phyloP scores from a whole-genome alignment of 2,329 filamentous ascomycete species.

The Macroventuria anomochaeta region DNA sequence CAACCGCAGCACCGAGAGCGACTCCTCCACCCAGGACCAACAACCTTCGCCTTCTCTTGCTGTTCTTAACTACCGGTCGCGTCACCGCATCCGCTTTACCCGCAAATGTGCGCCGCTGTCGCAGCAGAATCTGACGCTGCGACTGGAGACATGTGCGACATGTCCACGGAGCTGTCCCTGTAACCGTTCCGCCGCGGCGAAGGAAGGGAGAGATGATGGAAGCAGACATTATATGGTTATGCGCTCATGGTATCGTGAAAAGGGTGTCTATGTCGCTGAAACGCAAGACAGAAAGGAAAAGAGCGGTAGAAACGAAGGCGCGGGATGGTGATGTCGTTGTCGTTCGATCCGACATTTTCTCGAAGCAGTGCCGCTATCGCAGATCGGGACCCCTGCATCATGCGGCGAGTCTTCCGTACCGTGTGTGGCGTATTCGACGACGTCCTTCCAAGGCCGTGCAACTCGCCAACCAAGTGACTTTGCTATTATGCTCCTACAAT shows the following conservation, averaged over 20 bases:
- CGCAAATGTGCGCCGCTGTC: conserved; percentile 23
- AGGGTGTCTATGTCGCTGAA: background rate
- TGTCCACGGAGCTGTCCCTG: conserved; percentile 46
- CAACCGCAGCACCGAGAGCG: conserved; percentile 50
- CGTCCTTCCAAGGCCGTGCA: no score
- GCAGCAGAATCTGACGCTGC: conserved; percentile 29
- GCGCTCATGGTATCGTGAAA: conserved; percentile 1
- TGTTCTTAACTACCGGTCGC: conserved; percentile 13
- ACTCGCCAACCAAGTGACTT: no score
- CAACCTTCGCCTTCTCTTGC: conserved; percentile 36
- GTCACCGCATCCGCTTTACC: conserved; percentile 13
- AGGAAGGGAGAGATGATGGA: conserved; percentile 31
- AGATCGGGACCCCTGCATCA: background rate
- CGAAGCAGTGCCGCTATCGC: conserved; percentile 11
- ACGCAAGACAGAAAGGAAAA: background rate
- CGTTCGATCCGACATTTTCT: conserved; percentile 15
- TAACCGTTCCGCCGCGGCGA: conserved; percentile 22
- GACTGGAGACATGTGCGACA: conserved; percentile 44
- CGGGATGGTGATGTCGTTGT: background rate
- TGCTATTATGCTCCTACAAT: no score
- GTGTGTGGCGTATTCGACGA: conserved; percentile 10
- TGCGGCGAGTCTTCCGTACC: no score
- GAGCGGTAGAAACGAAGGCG: no score
- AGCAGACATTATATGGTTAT: conserved; percentile 37
- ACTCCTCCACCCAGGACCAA: conserved; percentile 36